Evolutionary conservation across 75 land plant species (phyloP).

Genomic region (Gnetum montanum): DNA sequence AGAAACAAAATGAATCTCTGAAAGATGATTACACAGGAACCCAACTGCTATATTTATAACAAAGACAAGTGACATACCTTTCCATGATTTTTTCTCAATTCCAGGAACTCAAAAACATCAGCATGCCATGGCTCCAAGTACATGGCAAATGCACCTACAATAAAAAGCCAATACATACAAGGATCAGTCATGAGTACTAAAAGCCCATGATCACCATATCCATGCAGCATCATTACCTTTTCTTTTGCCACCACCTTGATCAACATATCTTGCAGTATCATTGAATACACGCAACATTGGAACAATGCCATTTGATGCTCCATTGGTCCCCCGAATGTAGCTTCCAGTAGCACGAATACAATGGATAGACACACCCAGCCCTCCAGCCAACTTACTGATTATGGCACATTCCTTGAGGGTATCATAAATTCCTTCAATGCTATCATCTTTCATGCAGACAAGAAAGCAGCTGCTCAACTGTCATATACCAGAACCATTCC

Average conservation of each 20-base stretch:
- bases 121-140: slow-evolving; percentile 99
- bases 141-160: slow-evolving; percentile 87
- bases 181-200: not conserved
- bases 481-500: not conserved
- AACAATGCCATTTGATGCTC: slow-evolving; percentile 95
- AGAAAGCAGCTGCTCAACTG: slow-evolving; percentile 98
- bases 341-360: slow-evolving; percentile 93
- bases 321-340: slow-evolving; percentile 97
- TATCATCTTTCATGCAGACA: slow-evolving; percentile 97
- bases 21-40: not conserved
- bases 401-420: slow-evolving; percentile 98
- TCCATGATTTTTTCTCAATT: slow-evolving; percentile 91
- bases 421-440: slow-evolving; percentile 97
- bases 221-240: slow-evolving; percentile 42
- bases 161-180: not conserved
- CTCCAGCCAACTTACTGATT: slow-evolving; percentile 96
- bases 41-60: not conserved
- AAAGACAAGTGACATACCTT: slow-evolving; percentile 35
- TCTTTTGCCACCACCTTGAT: slow-evolving; percentile 99
- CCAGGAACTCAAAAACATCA: slow-evolving; percentile 87
- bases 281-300: slow-evolving; percentile 98
- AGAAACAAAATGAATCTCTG: not conserved
- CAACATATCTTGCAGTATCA: slow-evolving; percentile 98
- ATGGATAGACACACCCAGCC: slow-evolving; percentile 88
- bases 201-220: not conserved